Percentiles rank a stretch among this genome's conserved stretches.
Conservation (phyloP, 2,329 filamentous ascomycete genomes). For the Sporothrix pseudoabietina region DNA sequence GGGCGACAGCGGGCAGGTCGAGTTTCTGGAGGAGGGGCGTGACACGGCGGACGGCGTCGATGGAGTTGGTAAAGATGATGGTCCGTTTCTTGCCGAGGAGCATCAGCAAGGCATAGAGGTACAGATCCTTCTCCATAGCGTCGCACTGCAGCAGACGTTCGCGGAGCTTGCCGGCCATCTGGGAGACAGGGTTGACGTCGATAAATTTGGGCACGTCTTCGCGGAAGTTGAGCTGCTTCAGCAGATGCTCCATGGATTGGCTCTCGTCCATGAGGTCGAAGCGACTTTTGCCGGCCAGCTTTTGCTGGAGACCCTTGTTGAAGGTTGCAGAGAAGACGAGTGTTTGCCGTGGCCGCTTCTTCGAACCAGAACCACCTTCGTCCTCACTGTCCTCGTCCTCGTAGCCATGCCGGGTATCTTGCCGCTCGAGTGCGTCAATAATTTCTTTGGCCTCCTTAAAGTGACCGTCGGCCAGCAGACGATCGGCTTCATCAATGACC, state of each 20-base stretch:
- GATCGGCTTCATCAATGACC: constrained; percentile 91
- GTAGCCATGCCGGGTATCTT: constrained; percentile 62
- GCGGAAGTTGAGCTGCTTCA: constrained; percentile 86
- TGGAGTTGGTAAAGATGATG: constrained; percentile 93
- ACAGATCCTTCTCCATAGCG: constrained; percentile 95
- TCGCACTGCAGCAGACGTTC: constrained; percentile 92
- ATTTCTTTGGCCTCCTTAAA: constrained; percentile 95
- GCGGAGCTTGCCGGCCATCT: constrained; percentile 83
- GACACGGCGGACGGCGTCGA: constrained; percentile 84
- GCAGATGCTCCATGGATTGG: constrained; percentile 88
- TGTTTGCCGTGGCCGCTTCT: constrained; percentile 66
- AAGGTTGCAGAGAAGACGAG: constrained; percentile 97
- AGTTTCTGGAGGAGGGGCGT: constrained; percentile 83
- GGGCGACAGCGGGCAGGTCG: constrained; percentile 70
- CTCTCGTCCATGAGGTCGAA: constrained; percentile 69
- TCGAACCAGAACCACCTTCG: constrained; percentile 39
- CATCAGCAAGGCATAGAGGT: constrained; percentile 83
- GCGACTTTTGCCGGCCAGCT: constrained; percentile 76
- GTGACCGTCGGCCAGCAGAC: constrained; percentile 86
- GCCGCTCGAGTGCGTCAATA: constrained; percentile 73
- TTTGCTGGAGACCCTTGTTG: constrained; percentile 86
- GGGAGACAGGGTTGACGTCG: constrained; percentile 83
- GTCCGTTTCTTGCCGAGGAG: constrained; percentile 80
- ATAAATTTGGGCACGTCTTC: constrained; percentile 85
- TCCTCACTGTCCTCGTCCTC: constrained; percentile 50